These are phyloP conservation scores for Amorphotheca resinae DNA, from an alignment of 495 filamentous ascomycete genomes.

Conservation along the genomic window DNA sequence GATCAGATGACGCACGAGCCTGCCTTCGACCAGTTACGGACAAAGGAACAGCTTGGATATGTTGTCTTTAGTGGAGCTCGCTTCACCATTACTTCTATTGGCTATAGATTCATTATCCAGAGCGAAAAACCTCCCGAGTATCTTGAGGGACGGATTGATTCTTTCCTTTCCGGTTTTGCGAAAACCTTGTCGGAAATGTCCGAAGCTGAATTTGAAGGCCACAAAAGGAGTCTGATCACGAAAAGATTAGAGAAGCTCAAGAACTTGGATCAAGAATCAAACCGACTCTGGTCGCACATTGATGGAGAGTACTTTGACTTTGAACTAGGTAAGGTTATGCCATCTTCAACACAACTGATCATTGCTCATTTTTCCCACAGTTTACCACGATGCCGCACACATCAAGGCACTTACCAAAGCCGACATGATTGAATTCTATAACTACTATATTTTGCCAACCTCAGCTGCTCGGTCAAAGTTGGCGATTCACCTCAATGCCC, in stretches of 20 bases:
- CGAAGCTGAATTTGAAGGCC: constrained; percentile 74
- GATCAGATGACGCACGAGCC: constrained; percentile 92
- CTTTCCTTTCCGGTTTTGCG: constrained; percentile 58
- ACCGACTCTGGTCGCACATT: constrained; percentile 74
- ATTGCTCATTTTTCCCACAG: constrained; percentile 28
- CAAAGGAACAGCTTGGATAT: constrained; percentile 96
- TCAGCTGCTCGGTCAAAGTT: constrained; percentile 68
- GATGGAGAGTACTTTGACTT: constrained; percentile 84
- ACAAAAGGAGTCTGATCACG: constrained; percentile 82
- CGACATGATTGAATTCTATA: constrained; percentile 71
- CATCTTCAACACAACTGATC: neutral
- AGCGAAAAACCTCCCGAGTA: constrained; percentile 76
- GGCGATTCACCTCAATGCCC: constrained; percentile 71
- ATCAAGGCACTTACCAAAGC: constrained; percentile 63
- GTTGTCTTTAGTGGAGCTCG: constrained; percentile 78
- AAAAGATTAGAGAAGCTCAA: constrained; percentile 87
- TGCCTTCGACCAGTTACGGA: constrained; percentile 84
- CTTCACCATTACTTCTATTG: constrained; percentile 57
- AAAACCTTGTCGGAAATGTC: constrained; percentile 60
- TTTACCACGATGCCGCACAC: constrained; percentile 61
- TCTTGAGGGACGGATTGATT: constrained; percentile 75
- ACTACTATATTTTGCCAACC: constrained; percentile 58
- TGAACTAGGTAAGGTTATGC: constrained; percentile 49
- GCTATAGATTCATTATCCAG: constrained; percentile 87
- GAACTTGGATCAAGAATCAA: constrained; percentile 76